Base-by-base conservation (phyloP, 352 stramenopile genomes). In the Phytophthora meadii region DNA sequence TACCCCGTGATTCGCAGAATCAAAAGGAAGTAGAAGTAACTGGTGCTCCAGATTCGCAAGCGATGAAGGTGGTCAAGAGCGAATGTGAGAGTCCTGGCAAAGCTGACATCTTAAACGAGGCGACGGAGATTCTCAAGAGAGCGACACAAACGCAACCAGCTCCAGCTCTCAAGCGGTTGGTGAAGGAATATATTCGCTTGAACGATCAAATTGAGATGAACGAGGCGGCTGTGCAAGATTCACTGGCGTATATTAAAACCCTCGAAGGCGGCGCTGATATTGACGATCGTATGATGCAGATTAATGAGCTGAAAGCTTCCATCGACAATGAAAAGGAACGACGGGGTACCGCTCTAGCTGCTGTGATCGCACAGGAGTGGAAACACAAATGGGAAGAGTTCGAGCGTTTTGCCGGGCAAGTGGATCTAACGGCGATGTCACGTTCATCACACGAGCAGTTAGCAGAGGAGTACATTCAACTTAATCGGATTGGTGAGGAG, bases 181-280 rank as follows among this genome's bases (percentile, higher is more conserved):
- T 41, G 11, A 41, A 41, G 15, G 47, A 65, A 7, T 65, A 65
- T 14, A 65, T 30, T 17, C 40, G 22, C 6, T 59, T 59, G 14
- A 59, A 28, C 40, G 19, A 60, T n/a, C 49, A 61, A 24, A 50
- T 67, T 11, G 2, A 7, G 47, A 12, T 45, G n/a, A 67, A 61
- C 9, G 44, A 67, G 36, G 55, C 34, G 14, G 42, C 42, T 5
- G 49, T 61, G 25, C 34, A 51, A 15, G 34, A 61, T 27, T 52
- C 44, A 3, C 5, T 67, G 25, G 24, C 25, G 3, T 61, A 68
- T 8, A 24, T 52, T 5, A 61, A 61, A 30, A 37, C 22, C 15
- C 19, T 45, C 15, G 42, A 49, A 49, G 22, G 7, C n/a, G 42
- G 10, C 17, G 42, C 8, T 30, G 36, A 51, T 19, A 9, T 61